Evolutionary conservation across 805 yeast species (phyloP), one percentile per base, ranked within the genome.

Genomic region (Hemisphaericaspora nanyangensis): DNA sequence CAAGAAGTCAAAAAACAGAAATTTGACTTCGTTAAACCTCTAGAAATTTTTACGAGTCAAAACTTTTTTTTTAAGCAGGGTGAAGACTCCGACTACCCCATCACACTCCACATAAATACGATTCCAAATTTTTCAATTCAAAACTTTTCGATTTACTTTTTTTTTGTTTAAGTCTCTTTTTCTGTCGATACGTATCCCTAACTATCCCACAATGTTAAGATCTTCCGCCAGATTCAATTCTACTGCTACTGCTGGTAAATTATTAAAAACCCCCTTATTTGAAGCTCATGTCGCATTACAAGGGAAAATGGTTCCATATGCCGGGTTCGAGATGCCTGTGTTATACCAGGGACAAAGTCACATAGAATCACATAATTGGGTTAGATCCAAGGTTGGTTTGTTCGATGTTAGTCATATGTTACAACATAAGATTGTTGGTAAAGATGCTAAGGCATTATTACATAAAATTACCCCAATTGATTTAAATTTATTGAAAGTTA

Each of bases 331-430:
- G 34, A 91, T 93, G 97, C 99, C 99, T 1, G 89, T 93, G 7
- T 63, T 88, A 22, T 93, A 90, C 68, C 74, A 78, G 47, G 80
- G 74, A n/a, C 95, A 86, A 63, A 64, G 86, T 2, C 98, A 91
- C 60, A 80, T 88, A 29, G 95, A 89, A 45, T 89, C 97, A 1
- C 99, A 93, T 66, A 76, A 83, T 38, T 93, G 98, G 98, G 95
- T 91, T 0, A 78, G 99, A 60, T 55, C 68, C 16, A 77, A 85
- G 45, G 89, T 90, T 27, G 99, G 99, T 6, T 68, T 93, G 36
- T 93, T 93, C 54, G 99, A 93, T 59, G 99, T 93, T 37, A 86
- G 96, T 39, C 99, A 93, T 63, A 93, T 93, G 99, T 74, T 91
- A 36, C 99, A 93, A 68, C 97, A 95, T 60, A 74, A 70, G 31